Conservation (phyloP, 1,139 yeast genomes). For the Taiozyma sp. region DNA sequence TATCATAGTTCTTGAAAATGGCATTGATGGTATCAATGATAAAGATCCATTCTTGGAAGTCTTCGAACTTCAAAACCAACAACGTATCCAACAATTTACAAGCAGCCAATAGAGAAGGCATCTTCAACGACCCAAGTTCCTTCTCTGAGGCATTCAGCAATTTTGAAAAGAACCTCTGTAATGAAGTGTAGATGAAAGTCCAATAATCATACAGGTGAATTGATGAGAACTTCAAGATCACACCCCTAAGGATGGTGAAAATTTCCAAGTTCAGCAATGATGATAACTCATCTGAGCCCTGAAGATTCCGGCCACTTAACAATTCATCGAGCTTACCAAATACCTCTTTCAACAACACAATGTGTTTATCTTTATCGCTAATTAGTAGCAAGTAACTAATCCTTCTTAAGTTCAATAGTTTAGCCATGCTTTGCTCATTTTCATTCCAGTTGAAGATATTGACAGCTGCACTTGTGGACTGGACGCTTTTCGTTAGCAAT, state of each 20-base stretch:
- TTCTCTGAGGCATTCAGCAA: constrained; percentile 33
- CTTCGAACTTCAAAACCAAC: constrained; percentile 65
- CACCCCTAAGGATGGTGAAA: constrained; percentile 55
- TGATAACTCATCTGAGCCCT: constrained; percentile 7
- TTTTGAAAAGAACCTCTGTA: constrained; percentile 49
- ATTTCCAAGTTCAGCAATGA: constrained; percentile 38
- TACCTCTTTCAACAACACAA: constrained; percentile 39
- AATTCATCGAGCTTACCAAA: constrained; percentile 46
- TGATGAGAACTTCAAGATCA: constrained; percentile 57
- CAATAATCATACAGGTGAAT: constrained; percentile 66
- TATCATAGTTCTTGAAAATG: constrained; percentile 34
- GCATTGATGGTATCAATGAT: constrained; percentile 70
- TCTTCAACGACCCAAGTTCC: constrained; percentile 34
- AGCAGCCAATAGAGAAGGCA: constrained; percentile 47
- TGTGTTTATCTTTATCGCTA: constrained; percentile 40
- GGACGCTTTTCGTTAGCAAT: constrained; percentile 44
- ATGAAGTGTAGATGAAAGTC: constrained; percentile 61
- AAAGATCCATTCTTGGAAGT: constrained; percentile 86
- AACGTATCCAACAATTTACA: constrained; percentile 78
- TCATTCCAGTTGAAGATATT: constrained; percentile 73
- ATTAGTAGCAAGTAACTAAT: constrained; percentile 59
- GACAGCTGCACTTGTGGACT: constrained; percentile 34
- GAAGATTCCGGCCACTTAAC: constrained; percentile 23
- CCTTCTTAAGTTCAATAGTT: constrained; percentile 48
- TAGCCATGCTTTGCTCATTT: constrained; percentile 49